Percentiles rank a stretch among this genome's conserved stretches.
These are phyloP conservation scores for Syzygium jambos DNA, from an alignment of 345 rosid species.

Conservation along the genomic window DNA sequence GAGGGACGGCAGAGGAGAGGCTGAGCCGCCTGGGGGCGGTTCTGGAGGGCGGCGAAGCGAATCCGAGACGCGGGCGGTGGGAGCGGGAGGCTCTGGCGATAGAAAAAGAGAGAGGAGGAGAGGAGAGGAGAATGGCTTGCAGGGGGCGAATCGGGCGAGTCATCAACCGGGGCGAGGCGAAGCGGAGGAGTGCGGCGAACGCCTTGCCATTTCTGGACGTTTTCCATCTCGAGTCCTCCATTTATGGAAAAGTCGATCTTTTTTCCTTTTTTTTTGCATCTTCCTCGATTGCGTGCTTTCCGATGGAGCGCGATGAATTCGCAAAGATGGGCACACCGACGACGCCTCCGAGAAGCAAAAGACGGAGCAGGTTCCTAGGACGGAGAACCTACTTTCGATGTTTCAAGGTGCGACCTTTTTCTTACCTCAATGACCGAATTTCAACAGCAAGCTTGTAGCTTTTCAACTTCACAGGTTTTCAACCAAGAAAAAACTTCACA, in stretches of 20 bases:
- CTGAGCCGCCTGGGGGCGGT: neutral
- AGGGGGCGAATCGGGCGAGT: slow-evolving; percentile 22
- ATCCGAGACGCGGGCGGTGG: neutral
- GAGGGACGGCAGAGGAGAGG: neutral
- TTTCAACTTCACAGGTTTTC: neutral
- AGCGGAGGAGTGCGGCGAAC: neutral
- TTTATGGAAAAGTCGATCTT: neutral
- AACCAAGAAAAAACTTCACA: too few relatives aligned
- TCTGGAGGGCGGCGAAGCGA: neutral
- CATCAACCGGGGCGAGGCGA: slow-evolving; percentile 3
- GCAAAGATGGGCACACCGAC: neutral
- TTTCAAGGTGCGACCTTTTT: neutral
- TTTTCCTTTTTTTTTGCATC: neutral
- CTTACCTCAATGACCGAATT: neutral
- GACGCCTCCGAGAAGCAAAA: neutral
- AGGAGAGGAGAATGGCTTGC: neutral
- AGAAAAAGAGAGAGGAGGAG: neutral
- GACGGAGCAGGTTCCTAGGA: neutral
- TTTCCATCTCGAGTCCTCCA: neutral
- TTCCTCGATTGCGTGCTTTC: neutral
- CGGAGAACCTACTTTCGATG: neutral
- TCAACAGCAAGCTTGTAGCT: neutral
- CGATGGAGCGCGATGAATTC: neutral
- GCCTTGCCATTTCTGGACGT: neutral
- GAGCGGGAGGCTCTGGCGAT: neutral